Evolutionary conservation across 495 filamentous ascomycete genomes (phyloP), one percentile per base, ranked within the genome.

Genomic region (Penicillium soppii): DNA sequence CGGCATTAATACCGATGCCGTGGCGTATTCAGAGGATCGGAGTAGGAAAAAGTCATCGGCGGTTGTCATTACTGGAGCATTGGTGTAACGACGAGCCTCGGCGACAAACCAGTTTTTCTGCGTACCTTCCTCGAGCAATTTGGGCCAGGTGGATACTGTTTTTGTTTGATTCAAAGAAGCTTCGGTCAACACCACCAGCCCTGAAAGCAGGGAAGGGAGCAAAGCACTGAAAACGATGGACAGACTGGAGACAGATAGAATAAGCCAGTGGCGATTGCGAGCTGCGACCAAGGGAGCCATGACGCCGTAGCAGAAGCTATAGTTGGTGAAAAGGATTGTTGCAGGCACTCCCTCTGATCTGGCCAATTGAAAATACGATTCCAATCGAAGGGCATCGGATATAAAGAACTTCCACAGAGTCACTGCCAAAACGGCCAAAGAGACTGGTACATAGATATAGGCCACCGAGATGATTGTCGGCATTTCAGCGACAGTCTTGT

Each of bases 331-430:
- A 4, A 68, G 54, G 4, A 61, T 51, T 1, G 29, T 54, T 8
- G 54, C 65, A 4, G 62, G 27, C 2, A 38, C 48, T 2, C 59
- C 61, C 0, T 51, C 29, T 2, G 52, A 55, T n/a, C 48, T 53
- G 5, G 61, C 50, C 5, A 68, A 48, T 22, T 68, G 65, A 20
- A 63, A 65, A 20, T 54, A 68, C 3, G 65, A 57, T 47, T 68
- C 65, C 30, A 68, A 50, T 4, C 65, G 54, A 17, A 65, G 29
- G 4, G 57, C 55, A 46, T 68, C 65, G 12, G 50, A 45, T 23
- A 54, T 52, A 15, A 43, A 61, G 3, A 65, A 26, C 5, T 54
- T 52, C 59, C 62, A 61, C 10, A 68, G 19, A 5, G 46, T 48
- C 26, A 54, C 43, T 3, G 50, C 51, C 8, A 65, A 2, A 2